Evolutionary conservation across 371 early-diverging fungal species (phyloP), one percentile per base, ranked within the genome.

Genomic region (Batrachochytrium dendrobatidis): DNA sequence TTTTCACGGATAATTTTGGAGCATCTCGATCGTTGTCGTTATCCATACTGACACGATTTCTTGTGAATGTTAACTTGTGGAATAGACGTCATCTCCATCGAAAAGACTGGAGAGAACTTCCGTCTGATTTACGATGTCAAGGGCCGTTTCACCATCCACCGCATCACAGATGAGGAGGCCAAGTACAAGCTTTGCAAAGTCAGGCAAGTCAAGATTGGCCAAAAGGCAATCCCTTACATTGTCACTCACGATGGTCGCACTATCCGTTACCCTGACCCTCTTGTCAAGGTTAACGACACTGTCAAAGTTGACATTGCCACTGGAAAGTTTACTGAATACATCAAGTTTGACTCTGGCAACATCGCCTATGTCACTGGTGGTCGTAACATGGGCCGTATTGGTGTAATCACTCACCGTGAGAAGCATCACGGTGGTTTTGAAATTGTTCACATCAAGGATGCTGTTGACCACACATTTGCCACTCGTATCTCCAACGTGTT

Each of bases 181-280:
- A 87, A 94, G 80, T 98, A 94, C 91, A 99, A 98, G 87, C 85
- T 99, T 60, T 90, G 94, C 84, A 98, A 98, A 87, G 95, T 99
- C 70, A 91, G 86, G 83, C 87, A 86, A 77, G 90, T 95, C 75
- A 83, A 91, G 77, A 74, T 95, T 61, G 96, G 94, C 67, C 81
- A 85, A 74, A 92, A 92, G 80, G 93, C 90, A 71, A 87, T 99
- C 63, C 99, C 99, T 31, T 95, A 85, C 84, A 78, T 91, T 59
- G 92, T 95, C 66, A 99, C 99, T 75, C 95, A 98, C 84, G 99
- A 99, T 78, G 99, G 99, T 58, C 94, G 95, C 76, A 98, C 98
- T 71, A 86, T 99, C 81, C 98, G 98, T 74, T 99, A 96, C 90
- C 97, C 95, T 67, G 97, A 99, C 86, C 99, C 99, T 68, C 69